Percentiles rank a stretch among this genome's conserved stretches.
Conservation (phyloP, 768 basidiomycete species). For the Lanmaoa pseudosensibilis region DNA sequence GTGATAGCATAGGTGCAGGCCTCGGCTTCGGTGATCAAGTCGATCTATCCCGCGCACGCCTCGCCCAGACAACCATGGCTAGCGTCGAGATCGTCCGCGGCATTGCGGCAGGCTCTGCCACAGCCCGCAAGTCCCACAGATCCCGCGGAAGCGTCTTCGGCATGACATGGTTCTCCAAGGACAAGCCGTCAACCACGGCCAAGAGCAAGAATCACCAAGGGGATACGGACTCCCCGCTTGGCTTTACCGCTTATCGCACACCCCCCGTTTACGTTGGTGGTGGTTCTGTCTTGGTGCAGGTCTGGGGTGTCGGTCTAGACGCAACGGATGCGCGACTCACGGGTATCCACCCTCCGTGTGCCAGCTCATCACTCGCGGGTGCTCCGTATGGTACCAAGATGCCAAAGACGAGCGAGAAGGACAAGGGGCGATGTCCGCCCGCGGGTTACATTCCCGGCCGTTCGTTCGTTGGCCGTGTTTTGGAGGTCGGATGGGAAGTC, state of each 20-base stretch:
- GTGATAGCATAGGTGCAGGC: constrained; percentile 27
- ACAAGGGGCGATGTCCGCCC: constrained; percentile 25
- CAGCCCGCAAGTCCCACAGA: constrained; percentile 17
- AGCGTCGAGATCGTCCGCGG: constrained; percentile 78
- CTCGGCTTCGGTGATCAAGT: constrained; percentile 47
- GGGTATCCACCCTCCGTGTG: constrained; percentile 37
- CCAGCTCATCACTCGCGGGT: constrained; percentile 11
- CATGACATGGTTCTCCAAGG: constrained; percentile 33
- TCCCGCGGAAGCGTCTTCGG: constrained; percentile 28
- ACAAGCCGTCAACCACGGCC: constrained; percentile 10
- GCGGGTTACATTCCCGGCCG: constrained; percentile 85
- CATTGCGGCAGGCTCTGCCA: constrained; percentile 30
- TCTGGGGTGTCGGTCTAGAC: constrained; percentile 88
- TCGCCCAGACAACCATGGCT: constrained; percentile 88
- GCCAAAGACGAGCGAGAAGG: constrained; percentile 25
- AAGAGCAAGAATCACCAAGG: constrained; percentile 8
- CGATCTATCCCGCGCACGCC: constrained; percentile 72
- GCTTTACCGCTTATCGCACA: constrained; percentile 67
- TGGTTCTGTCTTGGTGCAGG: constrained; percentile 75
- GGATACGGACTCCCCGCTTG: constrained; percentile 41
- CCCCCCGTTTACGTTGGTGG: constrained; percentile 75
- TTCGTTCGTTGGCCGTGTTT: constrained; percentile 79
- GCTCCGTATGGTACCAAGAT: constrained; percentile 24
- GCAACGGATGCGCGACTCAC: constrained; percentile 69
- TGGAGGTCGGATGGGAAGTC: constrained; percentile 80